These are phyloP conservation scores for Hippophae tibetana DNA, from an alignment of 306 rosid genomes.

Conservation along the genomic window DNA sequence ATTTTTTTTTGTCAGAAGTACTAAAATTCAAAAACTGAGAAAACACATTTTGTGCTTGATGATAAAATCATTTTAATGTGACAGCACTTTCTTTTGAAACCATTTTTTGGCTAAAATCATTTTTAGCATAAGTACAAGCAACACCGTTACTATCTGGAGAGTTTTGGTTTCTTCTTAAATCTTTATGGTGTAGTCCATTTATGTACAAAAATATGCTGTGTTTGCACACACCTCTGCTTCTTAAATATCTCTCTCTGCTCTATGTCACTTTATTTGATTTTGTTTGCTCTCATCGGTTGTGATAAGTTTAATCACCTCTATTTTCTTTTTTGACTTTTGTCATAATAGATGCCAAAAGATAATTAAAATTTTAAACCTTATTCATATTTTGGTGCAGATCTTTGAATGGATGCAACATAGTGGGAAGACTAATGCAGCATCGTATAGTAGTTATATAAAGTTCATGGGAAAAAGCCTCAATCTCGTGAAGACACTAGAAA, in stretches of 20 bases:
- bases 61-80: too few species aligned
- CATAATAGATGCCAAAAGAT: background rate
- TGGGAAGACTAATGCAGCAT: constrained; percentile 45
- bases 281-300: background rate
- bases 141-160: background rate
- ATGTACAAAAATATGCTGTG: too few species aligned
- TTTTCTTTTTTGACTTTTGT: background rate
- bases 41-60: too few species aligned
- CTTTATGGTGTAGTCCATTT: too few species aligned
- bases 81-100: too few species aligned
- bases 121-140: background rate
- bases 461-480: constrained; percentile 61
- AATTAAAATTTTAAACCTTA: background rate
- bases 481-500: constrained; percentile 46
- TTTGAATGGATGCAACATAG: constrained; percentile 87
- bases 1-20: too few species aligned
- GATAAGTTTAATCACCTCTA: background rate
- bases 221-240: too few species aligned
- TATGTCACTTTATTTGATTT: background rate
- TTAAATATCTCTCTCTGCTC: too few species aligned
- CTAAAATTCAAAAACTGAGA: too few species aligned
- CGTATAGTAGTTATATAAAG: constrained; percentile 61
- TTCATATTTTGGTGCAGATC: constrained; percentile 41
- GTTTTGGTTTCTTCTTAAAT: background rate
- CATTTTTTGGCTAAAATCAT: too few species aligned